Base-by-base conservation (phyloP, 768 basidiomycete genomes). In the Paxillus ammoniavirescens region DNA sequence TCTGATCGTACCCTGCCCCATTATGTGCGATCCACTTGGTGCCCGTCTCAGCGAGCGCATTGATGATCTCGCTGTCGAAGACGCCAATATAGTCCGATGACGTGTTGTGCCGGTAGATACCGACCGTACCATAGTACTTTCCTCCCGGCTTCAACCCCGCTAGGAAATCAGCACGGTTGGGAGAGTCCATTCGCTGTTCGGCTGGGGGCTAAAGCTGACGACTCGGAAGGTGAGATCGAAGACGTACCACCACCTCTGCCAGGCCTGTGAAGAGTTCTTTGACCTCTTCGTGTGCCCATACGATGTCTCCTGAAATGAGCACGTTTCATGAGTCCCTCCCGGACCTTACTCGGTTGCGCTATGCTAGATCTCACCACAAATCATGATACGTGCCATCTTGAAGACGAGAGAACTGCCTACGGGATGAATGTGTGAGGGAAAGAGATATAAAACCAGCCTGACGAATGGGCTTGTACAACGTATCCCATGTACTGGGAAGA, bases 1-100 rank as follows among this genome's bases (percentile, higher is more conserved):
- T 87, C 56, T 86, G 84, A 66, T 97, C 93, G 66, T 97, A 97
- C 0, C 94, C 93, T 0, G 94, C 93, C 10, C 93, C 94, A 53
- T 94, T 94, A 69, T 93, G 93, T 1, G 87, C 90, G 65, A 96
- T 91, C 86, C 89, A 93, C 63, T 86, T 85, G 17, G 75, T 77
- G 1, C 76, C 57, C 4, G 46, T 65, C 40, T 51, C 56, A 1
- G 91, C 85, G 9, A 97, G 75, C 0, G 79, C 82, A 46, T 76
- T 70, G 58, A 97, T 77, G 58, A 96, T 76, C 57, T 87, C 88
- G 67, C 82, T 81, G 68, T 97, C 91, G 63, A 93, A 93, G 14
- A 82, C 72, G 17, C 91, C 93, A 60, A 93, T 84, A 38, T 69
- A 73, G 45, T 77, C 71, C 6, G 82, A 74, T 6, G 88, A 89